phyloP scores from a whole-genome alignment of 257 asterid genomes.

The Nicotiana paniculata region DNA sequence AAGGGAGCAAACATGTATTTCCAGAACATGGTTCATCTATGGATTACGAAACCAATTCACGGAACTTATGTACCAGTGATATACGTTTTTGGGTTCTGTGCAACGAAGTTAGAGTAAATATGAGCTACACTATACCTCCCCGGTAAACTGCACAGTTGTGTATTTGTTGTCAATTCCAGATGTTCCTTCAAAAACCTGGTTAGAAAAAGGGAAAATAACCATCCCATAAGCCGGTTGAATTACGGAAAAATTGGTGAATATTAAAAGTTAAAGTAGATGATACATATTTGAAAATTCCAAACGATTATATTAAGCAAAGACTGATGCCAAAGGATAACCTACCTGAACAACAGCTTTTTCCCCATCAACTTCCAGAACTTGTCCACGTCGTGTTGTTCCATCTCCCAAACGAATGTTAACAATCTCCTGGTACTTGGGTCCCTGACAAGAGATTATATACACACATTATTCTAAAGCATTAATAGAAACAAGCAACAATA shows the following conservation, averaged over 20 bases:
- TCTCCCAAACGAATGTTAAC: conserved; percentile 96
- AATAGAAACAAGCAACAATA: conserved; percentile 1
- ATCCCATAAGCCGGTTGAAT: neutral
- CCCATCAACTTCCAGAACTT: conserved; percentile 95
- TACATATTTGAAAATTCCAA: neutral
- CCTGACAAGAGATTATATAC: conserved; percentile 42
- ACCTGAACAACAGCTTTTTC: conserved; percentile 99
- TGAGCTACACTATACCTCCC: conserved; percentile 55
- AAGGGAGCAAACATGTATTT: neutral
- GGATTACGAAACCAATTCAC: neutral
- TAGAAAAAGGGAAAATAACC: neutral
- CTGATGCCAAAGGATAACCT: neutral
- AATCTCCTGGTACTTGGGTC: conserved; percentile 96
- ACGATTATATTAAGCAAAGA: neutral
- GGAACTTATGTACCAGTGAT: neutral
- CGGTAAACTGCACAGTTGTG: conserved; percentile 95
- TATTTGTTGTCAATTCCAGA: conserved; percentile 96
- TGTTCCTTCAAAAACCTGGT: conserved; percentile 95
- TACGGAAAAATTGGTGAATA: neutral
- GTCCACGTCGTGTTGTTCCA: conserved; percentile 97
- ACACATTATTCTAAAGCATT: neutral
- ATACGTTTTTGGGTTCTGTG: neutral
- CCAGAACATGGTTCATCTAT: neutral
- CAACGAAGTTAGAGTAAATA: neutral
- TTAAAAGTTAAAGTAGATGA: conserved; percentile 4